A percentile compares a stretch with the other conserved stretches of the same genome.
Conservation (phyloP, 78 protist genomes). For the Mantamonas sphyraenae region DNA sequence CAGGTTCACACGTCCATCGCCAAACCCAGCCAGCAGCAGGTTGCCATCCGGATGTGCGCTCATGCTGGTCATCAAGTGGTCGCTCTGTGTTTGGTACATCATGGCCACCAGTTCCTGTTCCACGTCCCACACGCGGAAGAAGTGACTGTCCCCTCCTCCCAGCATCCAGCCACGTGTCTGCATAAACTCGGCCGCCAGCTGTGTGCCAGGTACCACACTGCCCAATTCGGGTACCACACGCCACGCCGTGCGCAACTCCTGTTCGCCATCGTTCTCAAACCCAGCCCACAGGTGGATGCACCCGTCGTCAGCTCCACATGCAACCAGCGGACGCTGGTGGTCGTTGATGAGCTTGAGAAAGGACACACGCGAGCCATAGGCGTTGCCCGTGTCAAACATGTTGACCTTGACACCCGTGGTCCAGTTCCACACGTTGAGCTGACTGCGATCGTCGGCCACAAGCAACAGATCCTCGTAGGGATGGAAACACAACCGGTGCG, state of each 20-base stretch:
- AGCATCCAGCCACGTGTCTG: slow-evolving; percentile 14
- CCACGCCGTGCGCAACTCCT: neutral
- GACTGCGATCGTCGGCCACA: slow-evolving; percentile 40
- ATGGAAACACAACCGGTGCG: slow-evolving; percentile 41
- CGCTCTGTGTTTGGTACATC: slow-evolving; percentile 20
- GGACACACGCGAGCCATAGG: slow-evolving; percentile 40
- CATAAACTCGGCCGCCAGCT: slow-evolving; percentile 9
- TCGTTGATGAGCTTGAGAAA: slow-evolving; percentile 45
- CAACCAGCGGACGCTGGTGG: slow-evolving; percentile 20
- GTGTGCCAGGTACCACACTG: slow-evolving; percentile 23
- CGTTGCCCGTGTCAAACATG: slow-evolving; percentile 43
- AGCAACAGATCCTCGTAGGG: slow-evolving; percentile 42
- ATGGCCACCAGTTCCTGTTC: slow-evolving; percentile 43
- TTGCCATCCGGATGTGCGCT: too few relatives aligned
- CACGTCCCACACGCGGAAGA: slow-evolving; percentile 66
- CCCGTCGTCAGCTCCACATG: slow-evolving; percentile 61
- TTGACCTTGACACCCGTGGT: slow-evolving; percentile 22
- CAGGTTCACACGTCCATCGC: too few relatives aligned
- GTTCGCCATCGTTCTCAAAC: too few relatives aligned
- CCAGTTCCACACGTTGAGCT: slow-evolving; percentile 55
- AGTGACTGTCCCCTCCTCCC: slow-evolving; percentile 35
- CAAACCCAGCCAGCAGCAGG: too few relatives aligned
- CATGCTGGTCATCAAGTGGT: neutral
- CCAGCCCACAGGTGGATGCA: slow-evolving; percentile 57
- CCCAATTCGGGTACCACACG: slow-evolving; percentile 8